Conservation (phyloP, 2,329 filamentous ascomycete genomes). For the Apiospora arundinis region DNA sequence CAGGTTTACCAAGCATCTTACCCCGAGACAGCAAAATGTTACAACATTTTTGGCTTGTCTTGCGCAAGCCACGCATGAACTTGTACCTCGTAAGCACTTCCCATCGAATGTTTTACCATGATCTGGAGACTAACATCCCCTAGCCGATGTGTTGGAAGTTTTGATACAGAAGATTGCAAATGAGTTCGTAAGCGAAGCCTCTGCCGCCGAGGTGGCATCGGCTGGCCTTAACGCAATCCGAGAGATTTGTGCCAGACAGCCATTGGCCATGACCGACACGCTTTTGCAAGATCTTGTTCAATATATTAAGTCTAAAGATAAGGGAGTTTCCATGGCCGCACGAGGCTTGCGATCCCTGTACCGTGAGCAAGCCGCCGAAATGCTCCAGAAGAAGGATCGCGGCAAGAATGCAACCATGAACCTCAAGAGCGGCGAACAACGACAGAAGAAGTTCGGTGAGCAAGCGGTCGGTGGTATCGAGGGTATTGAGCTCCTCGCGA, state of each 20-base stretch:
- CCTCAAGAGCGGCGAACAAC: slow-evolving; percentile 75
- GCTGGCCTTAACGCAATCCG: slow-evolving; percentile 94
- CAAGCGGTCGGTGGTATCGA: slow-evolving; percentile 83
- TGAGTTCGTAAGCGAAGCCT: slow-evolving; percentile 95
- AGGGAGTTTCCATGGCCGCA: slow-evolving; percentile 98
- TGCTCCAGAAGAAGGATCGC: slow-evolving; percentile 87
- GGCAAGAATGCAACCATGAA: slow-evolving; percentile 91
- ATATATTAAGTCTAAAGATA: slow-evolving; percentile 97
- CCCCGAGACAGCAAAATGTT: slow-evolving; percentile 85
- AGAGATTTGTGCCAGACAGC: slow-evolving; percentile 91
- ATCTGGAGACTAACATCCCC: background rate
- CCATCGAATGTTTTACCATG: background rate
- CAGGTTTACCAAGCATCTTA: slow-evolving; percentile 84
- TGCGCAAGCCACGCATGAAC: slow-evolving; percentile 87
- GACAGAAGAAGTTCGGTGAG: slow-evolving; percentile 82
- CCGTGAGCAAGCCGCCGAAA: slow-evolving; percentile 86
- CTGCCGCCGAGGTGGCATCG: slow-evolving; percentile 87
- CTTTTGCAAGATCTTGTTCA: slow-evolving; percentile 94
- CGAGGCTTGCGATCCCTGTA: slow-evolving; percentile 91
- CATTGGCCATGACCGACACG: slow-evolving; percentile 94
- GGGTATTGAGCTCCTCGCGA: slow-evolving; percentile 86
- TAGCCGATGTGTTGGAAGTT: slow-evolving; percentile 83
- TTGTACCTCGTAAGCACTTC: slow-evolving; percentile 70
- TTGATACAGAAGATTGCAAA: slow-evolving; percentile 95
- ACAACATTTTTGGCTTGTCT: slow-evolving; percentile 92